Evolutionary conservation across 805 yeast species (phyloP), one percentile per base, ranked within the genome.

Genomic region (Groenewaldozyma salmanticensis): DNA sequence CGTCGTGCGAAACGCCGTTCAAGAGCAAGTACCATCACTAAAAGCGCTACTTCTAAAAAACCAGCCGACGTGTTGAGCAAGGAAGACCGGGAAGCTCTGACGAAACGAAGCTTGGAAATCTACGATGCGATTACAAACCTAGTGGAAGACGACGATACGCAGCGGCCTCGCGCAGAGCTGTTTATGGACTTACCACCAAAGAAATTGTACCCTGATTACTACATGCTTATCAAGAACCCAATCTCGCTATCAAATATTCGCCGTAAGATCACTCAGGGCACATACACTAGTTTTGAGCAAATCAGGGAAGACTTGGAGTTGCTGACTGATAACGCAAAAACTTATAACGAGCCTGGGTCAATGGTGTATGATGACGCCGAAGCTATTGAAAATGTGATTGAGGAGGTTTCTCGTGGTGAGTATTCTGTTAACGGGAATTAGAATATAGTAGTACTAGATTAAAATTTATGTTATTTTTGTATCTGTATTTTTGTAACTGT

Each of bases 161-260:
- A 73, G 51, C 70, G 75, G 22, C 52, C 59, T 5, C 51, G 70
- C 9, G 65, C 72, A 22, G 81, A 71, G 32, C 62, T 79, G 38
- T 88, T 88, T 64, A 55, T 80, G 56, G 75, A 72, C 36, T 66
- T 81, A 35, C 97, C 97, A 4, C 71, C 87, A 1, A 72, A 74
- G 48, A 72, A 75, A 55, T 53, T 75, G 35, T 88, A 87, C 56
- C 92, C 96, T 0, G 97, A 90, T 60, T 88, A 90, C 57, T 88
- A 82, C 65, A 42, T 69, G 51, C 55, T 80, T 24, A 79, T 82
- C 52, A 61, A 65, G 47, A 59, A 63, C 41, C 87, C 88, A 2
- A 72, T 79, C 19, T 70, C 87, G 2, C 59, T 82, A 38, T 66
- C 66, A 39, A 54, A 77, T 21, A 79, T 81, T 53, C 61, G 65